phyloP scores from a whole-genome alignment of 2,329 filamentous ascomycete species.

The Exserohilum turcica region DNA sequence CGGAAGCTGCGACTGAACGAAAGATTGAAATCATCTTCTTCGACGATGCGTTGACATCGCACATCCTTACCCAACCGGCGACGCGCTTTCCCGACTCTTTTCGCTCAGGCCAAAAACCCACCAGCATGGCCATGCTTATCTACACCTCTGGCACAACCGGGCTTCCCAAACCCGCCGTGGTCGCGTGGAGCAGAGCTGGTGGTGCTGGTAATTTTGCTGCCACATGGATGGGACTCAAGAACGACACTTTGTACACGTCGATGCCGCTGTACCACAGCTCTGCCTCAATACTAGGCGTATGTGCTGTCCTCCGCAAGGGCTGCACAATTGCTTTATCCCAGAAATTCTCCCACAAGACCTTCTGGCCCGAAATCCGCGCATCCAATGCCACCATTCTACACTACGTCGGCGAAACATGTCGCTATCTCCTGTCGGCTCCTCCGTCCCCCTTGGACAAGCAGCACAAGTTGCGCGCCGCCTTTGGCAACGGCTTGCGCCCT shows the following conservation, averaged over 20 bases:
- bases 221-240: conserved; percentile 33
- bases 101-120: conserved; percentile 29
- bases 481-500: conserved; percentile 50
- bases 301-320: conserved; percentile 34
- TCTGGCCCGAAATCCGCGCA: conserved; percentile 46
- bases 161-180: conserved; percentile 44
- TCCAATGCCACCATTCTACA: conserved; percentile 47
- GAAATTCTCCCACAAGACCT: conserved; percentile 46
- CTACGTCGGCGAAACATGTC: conserved; percentile 49
- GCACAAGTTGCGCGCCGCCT: conserved; percentile 41
- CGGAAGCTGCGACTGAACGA: conserved; percentile 16
- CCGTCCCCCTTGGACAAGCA: conserved; percentile 37
- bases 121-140: conserved; percentile 45
- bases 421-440: conserved; percentile 46
- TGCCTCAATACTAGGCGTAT: conserved; percentile 38
- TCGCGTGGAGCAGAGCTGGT: conserved; percentile 36
- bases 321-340: conserved; percentile 35
- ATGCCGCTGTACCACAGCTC: conserved; percentile 49
- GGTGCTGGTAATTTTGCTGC: conserved; percentile 25
- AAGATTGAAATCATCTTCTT: conserved; percentile 41
- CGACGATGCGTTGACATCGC: conserved; percentile 30
- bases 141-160: conserved; percentile 49
- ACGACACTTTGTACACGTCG: conserved; percentile 44
- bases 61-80: conserved; percentile 36
- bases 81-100: conserved; percentile 37